Evolutionary conservation across 306 rosid species (phyloP), one percentile per base, ranked within the genome.

Genomic region (Lagenaria siceraria): DNA sequence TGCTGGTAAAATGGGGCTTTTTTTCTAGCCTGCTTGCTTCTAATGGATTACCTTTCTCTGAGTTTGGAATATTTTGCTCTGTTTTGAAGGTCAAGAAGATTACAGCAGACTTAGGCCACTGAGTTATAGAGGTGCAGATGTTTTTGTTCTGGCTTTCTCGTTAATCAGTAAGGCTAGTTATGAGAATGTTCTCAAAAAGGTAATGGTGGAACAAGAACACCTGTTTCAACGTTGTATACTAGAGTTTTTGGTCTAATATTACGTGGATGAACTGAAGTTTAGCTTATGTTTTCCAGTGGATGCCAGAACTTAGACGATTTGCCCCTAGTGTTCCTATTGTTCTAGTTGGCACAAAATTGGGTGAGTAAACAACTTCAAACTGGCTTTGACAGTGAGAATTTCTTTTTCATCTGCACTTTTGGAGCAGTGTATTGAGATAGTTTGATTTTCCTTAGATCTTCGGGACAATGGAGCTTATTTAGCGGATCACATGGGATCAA

Each of bases 181-280:
- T 81, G 98, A 95, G 83, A 95, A 95, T 86, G 93, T 95, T 86
- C 97, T 95, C 75, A 95, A 92, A 88, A 95, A 95, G 98, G 94
- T 89, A 84, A 21, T 19, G 24, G 33, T 17, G 24, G 49, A 36
- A 65, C 10, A 36, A 10, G 0, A 65, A n/a, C 49, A 24, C 8
- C 10, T 36, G 8, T 65, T 36, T n/a, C 1, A 5, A 11, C 3
- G 31, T 4, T 77, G 24, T 29, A 42, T 5, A 35, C 11, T 40
- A 46, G 63, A 78, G 77, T 75, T 74, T 78, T 69, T 77, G 69
- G 46, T 36, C 74, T 74, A 12, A 7, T 63, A 51, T 76, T n/a
- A 53, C 70, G 43, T 51, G 60, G 75, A 65, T 42, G 58, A 80
- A 36, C 51, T 53, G 56, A 60, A 46, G 55, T 63, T 78, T 81